These are phyloP conservation scores for Pterocarpus santalinus DNA, from an alignment of 306 rosid species.

Conservation along the genomic window DNA sequence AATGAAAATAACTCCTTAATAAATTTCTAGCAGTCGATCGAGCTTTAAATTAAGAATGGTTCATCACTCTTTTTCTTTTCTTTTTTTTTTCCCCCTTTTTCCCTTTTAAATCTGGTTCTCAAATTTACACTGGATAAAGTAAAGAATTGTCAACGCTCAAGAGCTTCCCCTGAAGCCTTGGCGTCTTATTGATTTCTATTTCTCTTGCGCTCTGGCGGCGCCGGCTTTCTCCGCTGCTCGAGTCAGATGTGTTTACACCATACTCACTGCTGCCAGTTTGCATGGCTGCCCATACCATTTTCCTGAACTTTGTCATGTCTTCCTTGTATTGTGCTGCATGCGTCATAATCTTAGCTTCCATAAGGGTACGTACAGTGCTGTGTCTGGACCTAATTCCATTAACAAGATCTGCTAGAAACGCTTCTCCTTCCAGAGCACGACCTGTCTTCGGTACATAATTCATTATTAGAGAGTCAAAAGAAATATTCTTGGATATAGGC, in stretches of 20 bases:
- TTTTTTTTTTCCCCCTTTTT: too few relatives aligned
- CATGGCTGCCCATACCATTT: conserved; percentile 79
- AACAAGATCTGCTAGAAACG: conserved; percentile 81
- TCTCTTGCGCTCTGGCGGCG: conserved; percentile 63
- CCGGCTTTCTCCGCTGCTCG: conserved; percentile 78
- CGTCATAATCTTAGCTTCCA: conserved; percentile 90
- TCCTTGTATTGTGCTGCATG: conserved; percentile 83
- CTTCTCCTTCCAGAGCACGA: conserved; percentile 91
- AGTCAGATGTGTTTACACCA: conserved; percentile 85
- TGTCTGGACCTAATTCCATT: conserved; percentile 85
- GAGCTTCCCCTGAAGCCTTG: too few relatives aligned
- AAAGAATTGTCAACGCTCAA: too few relatives aligned
- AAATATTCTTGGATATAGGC: too few relatives aligned
- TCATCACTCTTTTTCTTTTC: too few relatives aligned
- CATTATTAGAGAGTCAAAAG: too few relatives aligned
- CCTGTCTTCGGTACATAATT: conserved; percentile 59
- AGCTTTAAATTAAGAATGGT: too few relatives aligned
- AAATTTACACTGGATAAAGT: too few relatives aligned
- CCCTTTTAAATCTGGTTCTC: too few relatives aligned
- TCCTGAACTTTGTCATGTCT: conserved; percentile 89
- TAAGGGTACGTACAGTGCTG: conserved; percentile 66
- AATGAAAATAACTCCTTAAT: too few relatives aligned
- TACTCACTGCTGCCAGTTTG: conserved; percentile 83
- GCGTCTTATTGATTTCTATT: too few relatives aligned
- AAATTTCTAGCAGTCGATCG: too few relatives aligned